Base-by-base conservation (phyloP, 148 eudicot species). In the Amaranthus hypochondriacus region DNA sequence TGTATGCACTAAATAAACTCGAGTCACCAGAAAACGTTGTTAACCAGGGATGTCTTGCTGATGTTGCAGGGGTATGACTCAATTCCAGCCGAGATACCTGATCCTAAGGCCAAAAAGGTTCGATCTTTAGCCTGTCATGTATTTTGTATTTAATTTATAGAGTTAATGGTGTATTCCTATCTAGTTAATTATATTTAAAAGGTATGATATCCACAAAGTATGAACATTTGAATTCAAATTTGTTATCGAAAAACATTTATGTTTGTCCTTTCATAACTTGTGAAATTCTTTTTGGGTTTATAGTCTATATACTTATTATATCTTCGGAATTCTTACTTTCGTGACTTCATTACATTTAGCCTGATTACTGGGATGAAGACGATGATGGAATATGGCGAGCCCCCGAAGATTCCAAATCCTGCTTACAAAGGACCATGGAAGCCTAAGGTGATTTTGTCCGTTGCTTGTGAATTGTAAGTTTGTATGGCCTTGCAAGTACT, bases 351-450 rank as follows among this genome's bases (percentile, higher is more conserved):
- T 10, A 69, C 65, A 79, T 14, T 21, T 67, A 94, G 98, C 98
- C 97, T 81, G 85, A 71, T 84, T 72, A 75, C 64, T 94, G 98
- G 98, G 97, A 94, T 80, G 98, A 94, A 88, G 98, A 94, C 11
- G 98, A 88, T 69, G 93, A 94, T 83, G 98, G 98, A 61, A 78
- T 89, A 71, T 94, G 98, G 98, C 90, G 81, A 77, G 77, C 90
- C 57, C 57, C 89, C 90, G 52, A 94, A 84, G 84, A 73, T 94
- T 28, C 98, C 97, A 47, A 94, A 94, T 84, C 97, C 97, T 68
- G 93, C 92, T 66, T 94, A 91, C 78, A 92, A 87, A 81, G 98
- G 98, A 55, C 97, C 97, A 75, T 94, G 98, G 98, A 94, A 90
- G 88, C 82, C 81, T 4, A 94, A 94, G 97, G 98, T 88, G 11